Evolutionary conservation across 2,329 filamentous ascomycete species (phyloP).

Genomic region (Diaporthe sp.): DNA sequence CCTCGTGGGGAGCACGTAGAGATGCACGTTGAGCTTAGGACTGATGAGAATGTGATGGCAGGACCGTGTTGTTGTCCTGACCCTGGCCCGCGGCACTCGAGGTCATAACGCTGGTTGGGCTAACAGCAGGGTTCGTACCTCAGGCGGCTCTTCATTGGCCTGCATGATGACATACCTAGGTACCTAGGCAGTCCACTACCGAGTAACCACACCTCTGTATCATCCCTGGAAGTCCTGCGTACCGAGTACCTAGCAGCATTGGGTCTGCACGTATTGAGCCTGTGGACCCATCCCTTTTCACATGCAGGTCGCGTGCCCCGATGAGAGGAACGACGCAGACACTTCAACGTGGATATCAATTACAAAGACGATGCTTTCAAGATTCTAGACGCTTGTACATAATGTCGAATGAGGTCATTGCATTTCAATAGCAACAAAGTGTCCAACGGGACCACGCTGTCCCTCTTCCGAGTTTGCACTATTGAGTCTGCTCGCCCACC

Average conservation of each 20-base stretch:
- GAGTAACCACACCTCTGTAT: not conserved
- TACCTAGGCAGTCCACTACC: not conserved
- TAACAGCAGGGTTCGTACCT: not conserved
- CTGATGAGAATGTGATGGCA: conserved; percentile 7
- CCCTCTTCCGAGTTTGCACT: not conserved
- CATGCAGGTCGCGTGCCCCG: conserved; percentile 30
- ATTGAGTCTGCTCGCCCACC: not conserved
- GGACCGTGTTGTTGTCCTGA: not conserved
- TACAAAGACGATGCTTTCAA: not conserved
- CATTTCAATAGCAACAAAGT: not conserved
- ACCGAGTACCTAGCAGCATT: conserved; percentile 1
- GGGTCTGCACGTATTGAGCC: conserved; percentile 35
- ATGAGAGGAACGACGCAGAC: not conserved
- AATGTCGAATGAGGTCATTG: not conserved
- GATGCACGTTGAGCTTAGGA: conserved; percentile 17
- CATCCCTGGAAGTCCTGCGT: not conserved
- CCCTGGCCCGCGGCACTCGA: not conserved
- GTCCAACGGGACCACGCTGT: not conserved
- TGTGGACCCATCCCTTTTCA: conserved; percentile 35
- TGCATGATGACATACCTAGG: conserved; percentile 15
- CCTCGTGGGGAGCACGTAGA: not conserved
- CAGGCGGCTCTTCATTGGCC: conserved; percentile 19
- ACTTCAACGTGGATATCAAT: conserved; percentile 6
- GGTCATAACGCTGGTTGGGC: not conserved
- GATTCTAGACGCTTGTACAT: not conserved